Base-by-base conservation (phyloP, 2,329 filamentous ascomycete species). In the Sarocladiaceae sp. region DNA sequence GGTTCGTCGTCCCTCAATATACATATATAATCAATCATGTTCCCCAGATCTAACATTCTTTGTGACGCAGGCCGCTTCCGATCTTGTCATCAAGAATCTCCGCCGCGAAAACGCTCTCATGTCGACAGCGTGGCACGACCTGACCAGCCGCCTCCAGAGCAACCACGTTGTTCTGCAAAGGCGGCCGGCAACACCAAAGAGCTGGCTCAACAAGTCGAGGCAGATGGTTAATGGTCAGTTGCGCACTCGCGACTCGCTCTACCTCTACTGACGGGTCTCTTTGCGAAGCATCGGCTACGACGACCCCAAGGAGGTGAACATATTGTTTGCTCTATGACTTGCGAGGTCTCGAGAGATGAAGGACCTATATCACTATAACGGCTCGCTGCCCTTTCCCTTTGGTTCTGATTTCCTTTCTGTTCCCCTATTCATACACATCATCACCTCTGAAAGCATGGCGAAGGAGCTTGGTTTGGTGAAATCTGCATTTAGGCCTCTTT, bases 161-260 rank as follows among this genome's bases (percentile, higher is more conserved):
- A 93, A 92, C 66, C 88, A 88, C 56, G 86, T 93, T 37, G 83
- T 89, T 52, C 71, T 95, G 56, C 87, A 91, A 64, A 76, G 90
- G 58, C 79, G 87, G 59, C 82, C 83, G 59, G 88, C 93, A 60
- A 80, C 80, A 59, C 87, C 88, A 13, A 86, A 83, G 69, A 92
- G 88, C 70, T 95, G 88, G 88, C 71, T 95, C 60, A 88, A 88
- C 62, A 91, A 88, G 74, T 89, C 94, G 76, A 80, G 89, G 64
- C 81, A 84, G 64, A 76, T 84, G 74, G 81, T 87, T 58, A 84
- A 85, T 67, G 77, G 76, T 81, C 66, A 70, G 69, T 71, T 70
- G 67, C 63, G 62, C 63, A 66, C 62, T 63, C 67, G 66, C 65
- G 68, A 70, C 67, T 69, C 66, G 62, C 68, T 71, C 64, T 70